These are phyloP conservation scores for Globisporangium canariense DNA, from an alignment of 352 stramenopile genomes.

Conservation along the genomic window DNA sequence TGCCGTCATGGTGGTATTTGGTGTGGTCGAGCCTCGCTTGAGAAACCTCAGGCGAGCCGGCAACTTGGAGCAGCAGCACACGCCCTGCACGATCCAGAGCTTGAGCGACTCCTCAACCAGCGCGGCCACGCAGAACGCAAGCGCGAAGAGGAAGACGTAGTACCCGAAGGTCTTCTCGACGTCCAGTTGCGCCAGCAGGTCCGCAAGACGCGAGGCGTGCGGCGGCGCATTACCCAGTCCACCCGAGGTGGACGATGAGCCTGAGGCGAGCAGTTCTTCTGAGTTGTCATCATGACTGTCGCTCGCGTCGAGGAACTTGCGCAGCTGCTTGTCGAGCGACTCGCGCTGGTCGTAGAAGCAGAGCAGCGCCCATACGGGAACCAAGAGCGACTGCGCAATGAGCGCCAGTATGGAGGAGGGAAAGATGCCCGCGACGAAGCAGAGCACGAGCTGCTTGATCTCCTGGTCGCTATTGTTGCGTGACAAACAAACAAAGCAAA, in stretches of 20 bases:
- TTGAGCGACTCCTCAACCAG: conserved; percentile 69
- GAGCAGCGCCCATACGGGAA: conserved; percentile 32
- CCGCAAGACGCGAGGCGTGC: conserved; percentile 30
- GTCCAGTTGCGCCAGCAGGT: conserved; percentile 45
- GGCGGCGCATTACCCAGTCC: background rate
- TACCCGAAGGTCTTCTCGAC: conserved; percentile 59
- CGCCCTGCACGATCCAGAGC: conserved; percentile 60
- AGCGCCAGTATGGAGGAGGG: conserved; percentile 38
- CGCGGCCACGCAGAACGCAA: conserved; percentile 54
- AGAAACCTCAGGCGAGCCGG: conserved; percentile 11
- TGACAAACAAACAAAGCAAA: conserved; percentile 1
- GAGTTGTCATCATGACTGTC: background rate
- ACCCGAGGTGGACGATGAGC: background rate
- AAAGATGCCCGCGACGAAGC: conserved; percentile 52
- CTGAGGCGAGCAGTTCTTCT: background rate
- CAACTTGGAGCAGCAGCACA: conserved; percentile 28
- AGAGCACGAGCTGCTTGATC: conserved; percentile 52
- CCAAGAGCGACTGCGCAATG: conserved; percentile 34
- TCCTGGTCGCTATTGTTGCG: conserved; percentile 41
- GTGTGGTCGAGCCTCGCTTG: background rate
- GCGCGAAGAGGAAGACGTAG: conserved; percentile 49
- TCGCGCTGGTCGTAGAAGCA: conserved; percentile 61
- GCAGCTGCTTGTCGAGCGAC: conserved; percentile 40
- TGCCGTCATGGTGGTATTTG: background rate
- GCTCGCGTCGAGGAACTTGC: conserved; percentile 22